Conservation (phyloP, 768 basidiomycete genomes). For the Amanita muscaria region DNA sequence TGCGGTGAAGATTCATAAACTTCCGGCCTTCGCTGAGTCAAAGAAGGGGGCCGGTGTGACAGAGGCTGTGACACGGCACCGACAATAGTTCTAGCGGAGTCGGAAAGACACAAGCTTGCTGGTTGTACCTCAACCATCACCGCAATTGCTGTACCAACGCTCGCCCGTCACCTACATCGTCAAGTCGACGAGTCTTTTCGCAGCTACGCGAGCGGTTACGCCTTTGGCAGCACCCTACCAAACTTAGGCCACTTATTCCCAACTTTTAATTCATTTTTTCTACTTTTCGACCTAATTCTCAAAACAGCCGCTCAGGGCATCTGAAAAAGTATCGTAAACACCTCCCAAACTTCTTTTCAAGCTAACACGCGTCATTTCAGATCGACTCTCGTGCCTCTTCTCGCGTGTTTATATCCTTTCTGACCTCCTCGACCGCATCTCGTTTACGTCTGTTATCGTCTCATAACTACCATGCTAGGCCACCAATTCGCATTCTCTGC, state of each 20-base stretch:
- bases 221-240: slow-evolving; percentile 12
- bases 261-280: slow-evolving; percentile 20
- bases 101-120: slow-evolving; percentile 31
- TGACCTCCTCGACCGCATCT: slow-evolving; percentile 6
- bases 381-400: slow-evolving; percentile 21
- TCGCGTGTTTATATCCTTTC: slow-evolving; percentile 13
- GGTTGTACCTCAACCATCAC: slow-evolving; percentile 42
- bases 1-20: too few species aligned
- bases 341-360: slow-evolving; percentile 13
- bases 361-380: slow-evolving; percentile 21
- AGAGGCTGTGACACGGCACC: slow-evolving; percentile 20
- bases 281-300: slow-evolving; percentile 18
- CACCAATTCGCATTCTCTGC: slow-evolving; percentile 90
- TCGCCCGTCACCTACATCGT: slow-evolving; percentile 19
- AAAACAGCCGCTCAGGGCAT: slow-evolving; percentile 24
- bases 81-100: slow-evolving; percentile 35
- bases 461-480: slow-evolving; percentile 55
- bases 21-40: too few species aligned
- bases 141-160: too few species aligned
- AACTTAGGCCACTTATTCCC: slow-evolving; percentile 18
- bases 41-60: neutral
- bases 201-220: slow-evolving; percentile 8
- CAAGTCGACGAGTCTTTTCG: slow-evolving; percentile 16
- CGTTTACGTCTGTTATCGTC: slow-evolving; percentile 9
- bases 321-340: slow-evolving; percentile 21